These are phyloP conservation scores for Coemansia sp. DNA, from an alignment of 192 early-diverging fungal genomes.

Conservation along the genomic window DNA sequence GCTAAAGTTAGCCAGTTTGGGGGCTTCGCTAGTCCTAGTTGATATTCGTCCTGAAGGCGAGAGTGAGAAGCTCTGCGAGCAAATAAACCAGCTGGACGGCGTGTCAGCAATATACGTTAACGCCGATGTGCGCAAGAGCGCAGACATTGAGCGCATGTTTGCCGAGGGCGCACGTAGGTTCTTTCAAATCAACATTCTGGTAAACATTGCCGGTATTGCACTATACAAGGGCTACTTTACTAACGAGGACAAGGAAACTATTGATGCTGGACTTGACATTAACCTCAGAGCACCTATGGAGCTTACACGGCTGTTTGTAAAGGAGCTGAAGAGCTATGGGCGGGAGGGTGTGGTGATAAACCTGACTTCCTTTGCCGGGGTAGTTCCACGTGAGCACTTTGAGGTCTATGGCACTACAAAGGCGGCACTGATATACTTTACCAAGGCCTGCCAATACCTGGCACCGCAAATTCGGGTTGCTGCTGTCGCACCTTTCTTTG, in stretches of 20 bases:
- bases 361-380: conserved; percentile 68
- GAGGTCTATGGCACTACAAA: conserved; percentile 80
- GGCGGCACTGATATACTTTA: conserved; percentile 67
- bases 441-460: conserved; percentile 42
- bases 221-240: conserved; percentile 46
- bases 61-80: conserved; percentile 11
- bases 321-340: conserved; percentile 53
- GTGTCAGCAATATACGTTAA: conserved; percentile 7
- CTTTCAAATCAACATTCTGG: conserved; percentile 58
- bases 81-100: neutral
- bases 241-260: conserved; percentile 48
- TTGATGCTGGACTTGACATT: conserved; percentile 61
- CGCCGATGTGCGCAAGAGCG: conserved; percentile 4
- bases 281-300: conserved; percentile 75
- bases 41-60: conserved; percentile 14
- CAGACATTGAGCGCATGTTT: conserved; percentile 34
- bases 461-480: conserved; percentile 59
- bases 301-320: conserved; percentile 66
- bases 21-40: conserved; percentile 34
- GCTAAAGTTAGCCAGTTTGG: conserved; percentile 12
- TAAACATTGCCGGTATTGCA: conserved; percentile 66
- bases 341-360: conserved; percentile 69
- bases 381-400: conserved; percentile 53
- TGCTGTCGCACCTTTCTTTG: conserved; percentile 61
- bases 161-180: conserved; percentile 49